Conservation (phyloP, 192 early-diverging fungal species). For the Rhizophagus clarus region DNA sequence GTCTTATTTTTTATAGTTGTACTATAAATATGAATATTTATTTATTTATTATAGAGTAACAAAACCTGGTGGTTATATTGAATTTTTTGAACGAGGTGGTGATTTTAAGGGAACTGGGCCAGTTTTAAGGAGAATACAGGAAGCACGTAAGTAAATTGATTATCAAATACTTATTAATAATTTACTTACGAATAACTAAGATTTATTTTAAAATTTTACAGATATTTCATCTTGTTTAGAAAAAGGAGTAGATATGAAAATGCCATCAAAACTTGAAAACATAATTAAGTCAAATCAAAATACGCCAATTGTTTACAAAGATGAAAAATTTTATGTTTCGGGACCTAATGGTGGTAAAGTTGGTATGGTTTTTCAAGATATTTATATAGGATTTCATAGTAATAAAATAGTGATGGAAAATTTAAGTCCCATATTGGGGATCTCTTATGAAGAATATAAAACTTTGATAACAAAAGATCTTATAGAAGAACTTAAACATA, state of each 20-base stretch:
- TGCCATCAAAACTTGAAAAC: background rate
- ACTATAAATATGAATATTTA: no score
- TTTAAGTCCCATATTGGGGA: background rate
- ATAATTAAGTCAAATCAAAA: background rate
- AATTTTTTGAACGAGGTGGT: background rate
- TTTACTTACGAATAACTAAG: no score
- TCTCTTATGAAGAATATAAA: background rate
- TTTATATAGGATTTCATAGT: background rate
- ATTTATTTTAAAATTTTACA: background rate
- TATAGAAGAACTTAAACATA: background rate
- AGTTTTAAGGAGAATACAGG: background rate
- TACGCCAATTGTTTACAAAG: background rate
- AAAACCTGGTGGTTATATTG: background rate
- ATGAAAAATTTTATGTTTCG: background rate
- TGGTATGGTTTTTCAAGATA: background rate
- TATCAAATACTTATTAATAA: background rate
- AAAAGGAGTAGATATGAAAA: background rate
- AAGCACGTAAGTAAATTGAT: background rate
- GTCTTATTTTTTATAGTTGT: no score
- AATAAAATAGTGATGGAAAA: background rate
- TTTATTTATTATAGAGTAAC: background rate
- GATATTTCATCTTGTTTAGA: background rate
- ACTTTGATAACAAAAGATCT: background rate
- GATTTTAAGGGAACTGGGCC: background rate
- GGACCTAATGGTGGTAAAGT: background rate